Percentiles rank a stretch among this genome's conserved stretches.
Conservation (phyloP, 116 monocot genomes). For the Phalaenopsis hybrid region DNA sequence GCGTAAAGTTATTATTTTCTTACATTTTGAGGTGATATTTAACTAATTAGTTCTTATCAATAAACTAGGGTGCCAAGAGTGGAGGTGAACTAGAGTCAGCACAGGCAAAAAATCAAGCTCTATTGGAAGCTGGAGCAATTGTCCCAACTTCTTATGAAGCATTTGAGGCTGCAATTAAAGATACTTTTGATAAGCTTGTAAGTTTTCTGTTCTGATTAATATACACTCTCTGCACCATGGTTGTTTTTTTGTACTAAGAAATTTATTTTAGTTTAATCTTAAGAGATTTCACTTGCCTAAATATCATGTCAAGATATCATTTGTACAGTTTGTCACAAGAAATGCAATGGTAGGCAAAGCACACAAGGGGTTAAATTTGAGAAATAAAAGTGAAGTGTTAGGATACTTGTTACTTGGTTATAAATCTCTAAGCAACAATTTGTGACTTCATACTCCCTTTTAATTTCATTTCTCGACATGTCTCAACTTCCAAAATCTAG, state of each 20-base stretch:
- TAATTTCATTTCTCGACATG: neutral
- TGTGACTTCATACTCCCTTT: neutral
- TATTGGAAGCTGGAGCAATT: conserved; percentile 86
- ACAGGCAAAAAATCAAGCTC: conserved; percentile 89
- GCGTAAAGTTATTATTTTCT: neutral
- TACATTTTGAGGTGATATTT: neutral
- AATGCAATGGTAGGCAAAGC: neutral
- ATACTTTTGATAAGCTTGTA: conserved; percentile 88
- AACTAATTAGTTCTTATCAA: conserved; percentile 1
- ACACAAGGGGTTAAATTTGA: neutral
- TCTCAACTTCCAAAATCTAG: neutral
- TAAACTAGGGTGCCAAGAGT: conserved; percentile 91
- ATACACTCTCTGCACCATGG: neutral
- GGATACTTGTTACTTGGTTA: neutral
- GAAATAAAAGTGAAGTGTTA: neutral
- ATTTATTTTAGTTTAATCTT: neutral
- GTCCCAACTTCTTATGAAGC: conserved; percentile 98
- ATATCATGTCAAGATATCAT: neutral
- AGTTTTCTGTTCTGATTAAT: conserved; percentile 12
- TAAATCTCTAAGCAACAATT: neutral
- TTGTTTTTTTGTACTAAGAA: neutral
- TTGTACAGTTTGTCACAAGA: neutral
- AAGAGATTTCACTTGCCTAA: neutral
- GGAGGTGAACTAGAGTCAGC: conserved; percentile 99
- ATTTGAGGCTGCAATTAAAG: conserved; percentile 71